Base-by-base conservation (phyloP, 345 rosid genomes). In the Eucalyptus erythrocorys region DNA sequence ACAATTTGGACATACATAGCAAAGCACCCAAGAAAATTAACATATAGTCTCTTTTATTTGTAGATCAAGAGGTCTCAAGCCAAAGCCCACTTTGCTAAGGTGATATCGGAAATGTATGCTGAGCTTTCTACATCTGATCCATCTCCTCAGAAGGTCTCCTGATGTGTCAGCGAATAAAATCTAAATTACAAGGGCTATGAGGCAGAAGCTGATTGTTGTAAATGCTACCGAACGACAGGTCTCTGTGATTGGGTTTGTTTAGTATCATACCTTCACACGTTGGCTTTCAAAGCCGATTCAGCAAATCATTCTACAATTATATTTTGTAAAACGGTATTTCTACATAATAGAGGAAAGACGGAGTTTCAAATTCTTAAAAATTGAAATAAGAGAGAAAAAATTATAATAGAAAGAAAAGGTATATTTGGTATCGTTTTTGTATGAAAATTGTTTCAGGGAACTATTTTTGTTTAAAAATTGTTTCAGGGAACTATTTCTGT, bases 1-100 rank as follows among this genome's bases (percentile, higher is more conserved):
- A 7, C 81, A 37, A 37, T 71, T 71, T 3, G 45, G 45, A 71
- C 14, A 19, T 9, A 71, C 45, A 0, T 11, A 22, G 84, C 30
- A 6, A n/a, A 48, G 10, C 57, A 48, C 86, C 16, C 27, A 3
- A 40, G 22, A 68, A 37, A 68, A 40, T 76, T 76, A 37, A 10
- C 84, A 4, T 21, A 2, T 19, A 3, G 26, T 40, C 84, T 21
- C 45, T 34, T 10, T 34, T 87, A 43, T n/a, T 53, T 89, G 85
- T 93, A 96, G 99, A 89, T 97, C 90, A 97, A 97, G 94, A 92
- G 99, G 90, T 96, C 96, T 61, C 99, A 96, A 90, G 98, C 99
- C 4, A 95, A 94, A 93, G 96, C 89, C 32, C 92, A 92, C 91
- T 97, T 93, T 87, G 96, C 92, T 27, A 92, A 94, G 85, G 95